Evolutionary conservation across 2,329 filamentous ascomycete species (phyloP), one percentile per base, ranked within the genome.

Genomic region (Botryotinia convoluta): DNA sequence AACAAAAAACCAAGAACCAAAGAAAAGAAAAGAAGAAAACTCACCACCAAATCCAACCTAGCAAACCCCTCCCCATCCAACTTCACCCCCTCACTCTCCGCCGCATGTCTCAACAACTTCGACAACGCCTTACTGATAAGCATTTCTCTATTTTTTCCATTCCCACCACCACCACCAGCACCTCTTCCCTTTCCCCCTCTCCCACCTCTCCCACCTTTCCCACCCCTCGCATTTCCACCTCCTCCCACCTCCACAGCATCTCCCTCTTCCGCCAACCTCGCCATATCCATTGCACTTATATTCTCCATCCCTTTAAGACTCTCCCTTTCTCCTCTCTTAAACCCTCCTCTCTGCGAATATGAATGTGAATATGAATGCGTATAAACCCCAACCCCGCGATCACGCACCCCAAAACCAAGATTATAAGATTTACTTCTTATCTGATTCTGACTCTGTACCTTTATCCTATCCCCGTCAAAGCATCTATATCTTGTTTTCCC

Each of bases 1-100:
- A 20, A 45, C 22, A 51, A 62, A 22, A 6, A 29, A 22, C 6
- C 10, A n/a, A 51, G 22, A 51, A 51, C 26, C 26, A 26, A 51
- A 14, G 3, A 51, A 12, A 4, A 26, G 4, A 51, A 59, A 57
- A 76, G 63, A 75, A 72, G 59, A 59, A 71, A 68, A 86, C 88
- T 86, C 79, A 90, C 88, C 80, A 91, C 89, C 73, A 83, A 81
- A 76, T 89, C 86, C 73, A 91, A 80, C 62, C 84, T 82, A 60
- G 88, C 89, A 79, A 84, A 91, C 0, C 90, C 90, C 78, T 89
- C 88, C 1, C 77, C 81, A 78, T 91, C 89, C 12, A 91, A 84
- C 77, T 81, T 77, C 64, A 91, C 84, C 6, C 89, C 88, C 32
- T 86, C 89, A 57, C 85, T 86, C 69, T 82, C 82, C 73, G 81